Evolutionary conservation across 352 stramenopile species (phyloP).

Genomic region (Pythium monospermum): DNA sequence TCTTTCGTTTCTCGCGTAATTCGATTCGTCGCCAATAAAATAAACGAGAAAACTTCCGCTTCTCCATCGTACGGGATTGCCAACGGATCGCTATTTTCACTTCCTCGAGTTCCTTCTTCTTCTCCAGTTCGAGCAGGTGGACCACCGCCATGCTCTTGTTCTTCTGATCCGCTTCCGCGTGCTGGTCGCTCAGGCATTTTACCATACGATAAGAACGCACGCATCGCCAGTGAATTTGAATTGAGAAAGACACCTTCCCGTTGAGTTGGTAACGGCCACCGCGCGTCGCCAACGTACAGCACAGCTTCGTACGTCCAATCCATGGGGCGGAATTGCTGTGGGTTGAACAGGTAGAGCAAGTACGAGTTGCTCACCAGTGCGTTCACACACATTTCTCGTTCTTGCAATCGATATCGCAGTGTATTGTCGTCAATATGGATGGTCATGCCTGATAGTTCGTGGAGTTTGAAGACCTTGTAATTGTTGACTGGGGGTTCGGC

Average conservation of each 20-base stretch:
- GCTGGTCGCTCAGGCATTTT: slow-evolving; percentile 40
- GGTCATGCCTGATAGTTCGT: slow-evolving; percentile 83
- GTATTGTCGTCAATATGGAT: slow-evolving; percentile 85
- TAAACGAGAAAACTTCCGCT: slow-evolving; percentile 54
- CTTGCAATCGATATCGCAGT: slow-evolving; percentile 58
- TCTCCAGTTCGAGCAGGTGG: too few relatives aligned
- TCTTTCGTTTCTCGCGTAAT: slow-evolving; percentile 59
- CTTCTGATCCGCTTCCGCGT: slow-evolving; percentile 10
- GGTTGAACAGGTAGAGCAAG: slow-evolving; percentile 86
- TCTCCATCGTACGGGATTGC: slow-evolving; percentile 57
- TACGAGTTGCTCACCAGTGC: slow-evolving; percentile 83
- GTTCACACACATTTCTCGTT: slow-evolving; percentile 67
- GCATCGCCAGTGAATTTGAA: slow-evolving; percentile 54
- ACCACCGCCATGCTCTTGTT: too few relatives aligned
- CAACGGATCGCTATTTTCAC: slow-evolving; percentile 51
- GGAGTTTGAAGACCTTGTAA: slow-evolving; percentile 45
- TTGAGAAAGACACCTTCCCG: slow-evolving; percentile 83
- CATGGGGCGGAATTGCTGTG: slow-evolving; percentile 69
- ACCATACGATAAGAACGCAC: slow-evolving; percentile 83
- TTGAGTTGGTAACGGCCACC: slow-evolving; percentile 49
- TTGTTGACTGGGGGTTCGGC: not conserved
- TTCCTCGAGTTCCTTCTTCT: slow-evolving; percentile 31
- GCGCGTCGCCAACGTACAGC: slow-evolving; percentile 46
- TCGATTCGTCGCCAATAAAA: slow-evolving; percentile 68
- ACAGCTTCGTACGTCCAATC: slow-evolving; percentile 78